Evolutionary conservation across 116 monocot species (phyloP).

Genomic region (Zostera marina): DNA sequence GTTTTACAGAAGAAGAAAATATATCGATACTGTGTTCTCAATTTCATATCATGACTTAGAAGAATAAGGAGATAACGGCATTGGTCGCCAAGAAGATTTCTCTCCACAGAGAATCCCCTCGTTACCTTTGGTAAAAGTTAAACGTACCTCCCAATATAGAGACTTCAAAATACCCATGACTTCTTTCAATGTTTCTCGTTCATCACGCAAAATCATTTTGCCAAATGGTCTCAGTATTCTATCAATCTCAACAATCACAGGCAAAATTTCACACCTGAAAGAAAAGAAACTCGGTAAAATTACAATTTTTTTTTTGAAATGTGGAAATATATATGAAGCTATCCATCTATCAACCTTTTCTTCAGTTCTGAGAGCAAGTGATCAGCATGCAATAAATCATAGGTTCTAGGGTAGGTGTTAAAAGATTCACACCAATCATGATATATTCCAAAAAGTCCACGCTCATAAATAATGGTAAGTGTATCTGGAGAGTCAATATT

Average conservation of each 20-base stretch:
- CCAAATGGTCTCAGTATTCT: constrained; percentile 81
- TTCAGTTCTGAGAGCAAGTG: constrained; percentile 60
- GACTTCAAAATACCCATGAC: constrained; percentile 61
- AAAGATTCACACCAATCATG: constrained; percentile 99
- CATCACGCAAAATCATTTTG: constrained; percentile 68
- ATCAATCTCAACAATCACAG: constrained; percentile 70
- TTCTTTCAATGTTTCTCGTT: constrained; percentile 28
- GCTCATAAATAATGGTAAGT: constrained; percentile 79
- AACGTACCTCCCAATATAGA: constrained; percentile 59
- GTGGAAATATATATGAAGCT: background rate
- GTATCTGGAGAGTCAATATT: constrained; percentile 82
- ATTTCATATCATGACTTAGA: constrained; percentile 17
- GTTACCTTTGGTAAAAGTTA: constrained; percentile 37
- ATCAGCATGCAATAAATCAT: constrained; percentile 92
- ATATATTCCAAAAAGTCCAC: constrained; percentile 87
- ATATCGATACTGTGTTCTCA: too few species aligned
- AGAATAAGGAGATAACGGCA: constrained; percentile 18
- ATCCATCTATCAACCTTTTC: constrained; percentile 43
- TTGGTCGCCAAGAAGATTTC: constrained; percentile 74
- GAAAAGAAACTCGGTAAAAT: too few species aligned
- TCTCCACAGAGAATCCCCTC: constrained; percentile 62
- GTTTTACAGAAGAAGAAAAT: too few species aligned
- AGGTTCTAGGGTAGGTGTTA: constrained; percentile 88
- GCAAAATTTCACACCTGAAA: constrained; percentile 61
- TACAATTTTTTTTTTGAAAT: too few species aligned